Percentiles rank a stretch among this genome's conserved stretches.
Conservation (phyloP, 106 monocot genomes). For the Vanilla planifolia region DNA sequence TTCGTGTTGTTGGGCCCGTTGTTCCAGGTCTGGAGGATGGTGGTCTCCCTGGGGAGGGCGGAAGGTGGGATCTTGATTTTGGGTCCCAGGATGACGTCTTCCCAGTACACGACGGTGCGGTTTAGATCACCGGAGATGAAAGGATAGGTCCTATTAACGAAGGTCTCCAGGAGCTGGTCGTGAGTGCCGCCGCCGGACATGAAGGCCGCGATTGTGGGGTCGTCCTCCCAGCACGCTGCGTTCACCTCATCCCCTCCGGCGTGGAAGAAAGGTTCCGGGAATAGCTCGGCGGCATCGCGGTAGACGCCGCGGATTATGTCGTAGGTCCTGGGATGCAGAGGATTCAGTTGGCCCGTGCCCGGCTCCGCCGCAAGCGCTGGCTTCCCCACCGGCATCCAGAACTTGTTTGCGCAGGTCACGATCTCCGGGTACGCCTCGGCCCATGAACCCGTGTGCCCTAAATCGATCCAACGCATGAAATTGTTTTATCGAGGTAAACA, state of each 20-base stretch:
- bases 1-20: constrained; percentile 82
- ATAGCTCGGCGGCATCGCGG: constrained; percentile 34
- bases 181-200: constrained; percentile 40
- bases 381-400: constrained; percentile 38
- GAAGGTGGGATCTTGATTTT: constrained; percentile 29
- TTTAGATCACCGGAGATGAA: constrained; percentile 36
- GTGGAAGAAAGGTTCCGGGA: constrained; percentile 50
- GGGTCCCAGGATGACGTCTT: constrained; percentile 65
- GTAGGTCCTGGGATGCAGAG: constrained; percentile 50
- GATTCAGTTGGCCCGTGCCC: constrained; percentile 62
- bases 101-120: constrained; percentile 83
- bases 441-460: constrained; percentile 63
- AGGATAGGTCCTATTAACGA: constrained; percentile 45
- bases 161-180: constrained; percentile 55
- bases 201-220: constrained; percentile 38
- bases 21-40: constrained; percentile 90
- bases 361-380: constrained; percentile 36
- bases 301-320: constrained; percentile 30
- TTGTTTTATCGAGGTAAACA: too few relatives aligned
- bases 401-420: constrained; percentile 42
- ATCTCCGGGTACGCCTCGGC: constrained; percentile 52
- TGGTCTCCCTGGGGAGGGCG: constrained; percentile 44
- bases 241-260: constrained; percentile 46
- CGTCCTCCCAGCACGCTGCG: constrained; percentile 44
- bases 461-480: too few relatives aligned